These are phyloP conservation scores for Triadica sebifera DNA, from an alignment of 345 rosid species.

Conservation along the genomic window DNA sequence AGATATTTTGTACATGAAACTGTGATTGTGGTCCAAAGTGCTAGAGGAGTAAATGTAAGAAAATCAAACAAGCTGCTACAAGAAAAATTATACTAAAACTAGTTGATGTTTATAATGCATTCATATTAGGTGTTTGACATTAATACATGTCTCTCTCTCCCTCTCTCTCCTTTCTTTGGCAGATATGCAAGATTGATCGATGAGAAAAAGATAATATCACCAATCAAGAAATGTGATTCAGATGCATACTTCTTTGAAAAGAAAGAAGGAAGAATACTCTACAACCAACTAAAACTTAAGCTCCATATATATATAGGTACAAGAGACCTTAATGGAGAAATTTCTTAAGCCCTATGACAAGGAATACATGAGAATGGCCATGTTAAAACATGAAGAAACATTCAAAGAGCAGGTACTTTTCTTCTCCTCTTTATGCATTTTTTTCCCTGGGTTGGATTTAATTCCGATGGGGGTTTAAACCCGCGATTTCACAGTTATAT, in stretches of 20 bases:
- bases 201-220: neutral
- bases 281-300: neutral
- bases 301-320: neutral
- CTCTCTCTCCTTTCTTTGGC: neutral
- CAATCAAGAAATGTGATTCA: slow-evolving; percentile 13
- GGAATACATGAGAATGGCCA: slow-evolving; percentile 89
- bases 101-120: slow-evolving; percentile 16
- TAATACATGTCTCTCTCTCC: slow-evolving; percentile 8
- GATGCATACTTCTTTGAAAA: slow-evolving; percentile 14
- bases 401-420: slow-evolving; percentile 79
- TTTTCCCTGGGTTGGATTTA: neutral
- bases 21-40: slow-evolving; percentile 37
- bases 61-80: slow-evolving; percentile 23
- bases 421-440: neutral
- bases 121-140: slow-evolving; percentile 19
- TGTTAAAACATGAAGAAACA: slow-evolving; percentile 93
- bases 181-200: neutral
- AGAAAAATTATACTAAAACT: slow-evolving; percentile 37
- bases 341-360: slow-evolving; percentile 62
- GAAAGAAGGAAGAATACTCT: neutral
- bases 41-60: neutral
- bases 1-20: slow-evolving; percentile 24
- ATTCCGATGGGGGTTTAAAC: neutral
- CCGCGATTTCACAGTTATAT: too few species aligned
- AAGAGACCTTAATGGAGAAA: slow-evolving; percentile 61